Evolutionary conservation across 805 yeast species (phyloP), one percentile per base, ranked within the genome.

Genomic region (Martiniozyma abietophila): DNA sequence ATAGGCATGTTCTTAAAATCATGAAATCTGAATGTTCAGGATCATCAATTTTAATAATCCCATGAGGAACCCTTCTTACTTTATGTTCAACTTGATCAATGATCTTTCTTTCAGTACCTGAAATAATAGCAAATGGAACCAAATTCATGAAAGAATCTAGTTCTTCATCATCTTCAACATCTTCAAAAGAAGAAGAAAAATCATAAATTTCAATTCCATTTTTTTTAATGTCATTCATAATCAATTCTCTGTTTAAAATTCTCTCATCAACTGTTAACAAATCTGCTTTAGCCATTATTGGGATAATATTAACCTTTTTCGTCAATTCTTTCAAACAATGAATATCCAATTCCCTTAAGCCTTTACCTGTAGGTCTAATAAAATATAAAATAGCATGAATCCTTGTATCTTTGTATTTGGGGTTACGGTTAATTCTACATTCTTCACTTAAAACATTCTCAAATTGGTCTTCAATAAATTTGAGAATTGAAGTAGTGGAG

Each of bases 41-140:
- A 54, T 84, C 82, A 53, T 82, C 94, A 36, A 82, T 80, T 53
- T 79, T 85, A 24, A 80, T 88, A 25, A 74, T 57, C 18, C 95
- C 95, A 86, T 94, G 81, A 38, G 88, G 88, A 50, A 82, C 80
- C 51, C 71, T 71, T 61, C 95, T 73, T 18, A 89, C 95, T 37
- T 77, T 69, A 25, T 82, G 88, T 25, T 52, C 55, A 49, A 76
- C 67, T 32, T 94, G 94, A 53, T 81, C 88, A 31, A 70, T 58
- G 30, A 67, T 62, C 43, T 73, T 74, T 25, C 79, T 76, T 43
- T 74, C 76, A 7, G 85, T 80, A 9, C 95, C 83, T 14, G 95
- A 95, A 28, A 86, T 77, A 41, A 92, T 80, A 9, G 97, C 95
- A 63, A 84, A 88, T 31, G 98, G 98, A 44, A 84, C 47, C 22